A percentile compares a stretch with the other conserved stretches of the same genome.
Conservation (phyloP, 352 stramenopile genomes). For the Aphanomyces invadans region DNA sequence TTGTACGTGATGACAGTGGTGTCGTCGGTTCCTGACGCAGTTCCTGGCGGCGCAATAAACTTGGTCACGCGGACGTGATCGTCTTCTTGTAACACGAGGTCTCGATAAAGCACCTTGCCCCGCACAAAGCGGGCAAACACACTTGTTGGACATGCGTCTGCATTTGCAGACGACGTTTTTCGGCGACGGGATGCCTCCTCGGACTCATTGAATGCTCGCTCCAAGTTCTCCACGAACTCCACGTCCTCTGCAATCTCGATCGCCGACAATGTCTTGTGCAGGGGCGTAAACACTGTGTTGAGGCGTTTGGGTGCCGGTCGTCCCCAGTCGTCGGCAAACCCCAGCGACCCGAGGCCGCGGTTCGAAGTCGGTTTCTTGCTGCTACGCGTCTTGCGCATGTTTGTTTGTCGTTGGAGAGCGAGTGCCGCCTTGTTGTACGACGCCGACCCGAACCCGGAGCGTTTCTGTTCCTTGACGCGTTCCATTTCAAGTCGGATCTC, state of each 20-base stretch:
- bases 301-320: conserved; percentile 7
- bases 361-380: conserved; percentile 14
- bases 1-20: conserved; percentile 35
- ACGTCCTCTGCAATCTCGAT: conserved; percentile 10
- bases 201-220: background rate
- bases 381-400: conserved; percentile 13
- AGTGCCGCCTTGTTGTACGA: conserved; percentile 21
- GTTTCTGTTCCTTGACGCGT: conserved; percentile 66
- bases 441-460: conserved; percentile 31
- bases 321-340: conserved; percentile 15
- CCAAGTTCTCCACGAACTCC: background rate
- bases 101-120: conserved; percentile 67
- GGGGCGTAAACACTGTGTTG: conserved; percentile 16
- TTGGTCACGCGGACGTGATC: conserved; percentile 52
- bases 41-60: background rate
- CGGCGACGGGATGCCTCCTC: background rate
- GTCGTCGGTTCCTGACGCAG: background rate
- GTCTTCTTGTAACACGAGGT: conserved; percentile 68
- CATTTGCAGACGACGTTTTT: background rate
- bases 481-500: conserved; percentile 84
- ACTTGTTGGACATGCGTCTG: conserved; percentile 23
- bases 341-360: background rate
- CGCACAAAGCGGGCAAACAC: conserved; percentile 34
- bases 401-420: conserved; percentile 13
- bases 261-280: conserved; percentile 5